Evolutionary conservation across 768 basidiomycete genomes (phyloP), one percentile per base, ranked within the genome.

Genomic region (Hygrocybe coccinea): DNA sequence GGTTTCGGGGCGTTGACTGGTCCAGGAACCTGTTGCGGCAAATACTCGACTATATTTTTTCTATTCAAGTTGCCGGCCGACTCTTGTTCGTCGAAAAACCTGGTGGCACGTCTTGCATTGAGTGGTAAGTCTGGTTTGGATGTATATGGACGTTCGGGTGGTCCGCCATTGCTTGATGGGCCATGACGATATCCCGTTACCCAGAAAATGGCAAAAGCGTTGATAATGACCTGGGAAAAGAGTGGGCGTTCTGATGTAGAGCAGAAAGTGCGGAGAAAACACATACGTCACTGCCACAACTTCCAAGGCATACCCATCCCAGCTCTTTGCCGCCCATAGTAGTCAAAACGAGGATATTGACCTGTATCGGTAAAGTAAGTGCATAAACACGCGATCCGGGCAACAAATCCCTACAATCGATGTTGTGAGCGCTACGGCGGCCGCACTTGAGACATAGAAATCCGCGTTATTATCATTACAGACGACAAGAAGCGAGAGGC

Each of bases 281-380:
- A 63, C 71, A 44, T 55, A 74, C 72, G 47, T 74, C 72, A 12
- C 44, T 61, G 1, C 64, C 67, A 46, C 72, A 74, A 39, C 67
- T 67, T n/a, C 69, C 71, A 0, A 81, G 67, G 61, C 78, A 79
- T 6, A 81, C 71, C 78, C 76, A 80, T 6, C 71, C 77, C 8
- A 78, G 64, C 58, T 82, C 71, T 21, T 68, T 61, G 5, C 80
- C 80, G 44, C 80, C 68, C 63, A 77, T 54, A 21, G 70, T 50
- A 10, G 77, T 76, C 25, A 83, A 69, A n/a, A 80, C 64, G 10
- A 68, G 62, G 37, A 81, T 75, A 62, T 83, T 74, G 19, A 67
- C 60, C 69, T 69, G 46, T 22, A n/a, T 25, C 24, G 17, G 19
- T 5, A 15, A 15, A 46, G 12, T 25, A 46, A 46, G 24, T 19